These are phyloP conservation scores for Sutorius australiensis DNA, from an alignment of 768 basidiomycete species.

Conservation along the genomic window DNA sequence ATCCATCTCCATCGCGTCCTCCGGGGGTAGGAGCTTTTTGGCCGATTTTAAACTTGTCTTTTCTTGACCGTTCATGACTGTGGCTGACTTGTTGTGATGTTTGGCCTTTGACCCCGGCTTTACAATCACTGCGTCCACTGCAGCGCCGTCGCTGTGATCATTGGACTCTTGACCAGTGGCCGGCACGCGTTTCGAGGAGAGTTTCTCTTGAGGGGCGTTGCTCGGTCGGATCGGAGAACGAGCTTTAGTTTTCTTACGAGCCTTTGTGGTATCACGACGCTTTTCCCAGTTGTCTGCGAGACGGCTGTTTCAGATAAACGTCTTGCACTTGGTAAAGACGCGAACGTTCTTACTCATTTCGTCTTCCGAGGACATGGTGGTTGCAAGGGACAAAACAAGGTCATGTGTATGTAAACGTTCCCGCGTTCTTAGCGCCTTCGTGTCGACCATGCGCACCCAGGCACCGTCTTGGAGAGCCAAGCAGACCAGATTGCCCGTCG, in stretches of 20 bases:
- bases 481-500: slow-evolving; percentile 57
- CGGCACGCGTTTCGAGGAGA: slow-evolving; percentile 14
- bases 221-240: slow-evolving; percentile 11
- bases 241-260: slow-evolving; percentile 21
- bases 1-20: slow-evolving; percentile 17
- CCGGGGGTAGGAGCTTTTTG: slow-evolving; percentile 2
- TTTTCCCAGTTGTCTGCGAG: slow-evolving; percentile 23
- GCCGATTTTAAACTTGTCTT: slow-evolving; percentile 8
- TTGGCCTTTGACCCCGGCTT: slow-evolving; percentile 17
- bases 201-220: slow-evolving; percentile 12
- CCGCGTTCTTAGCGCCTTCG: slow-evolving; percentile 30
- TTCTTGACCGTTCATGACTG: slow-evolving; percentile 7
- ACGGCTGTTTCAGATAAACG: slow-evolving; percentile 25
- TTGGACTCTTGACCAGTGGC: not conserved
- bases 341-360: slow-evolving; percentile 28
- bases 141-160: not conserved
- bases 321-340: slow-evolving; percentile 1
- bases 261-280: slow-evolving; percentile 6
- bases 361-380: slow-evolving; percentile 32
- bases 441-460: slow-evolving; percentile 38
- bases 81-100: slow-evolving; percentile 11
- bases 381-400: not conserved
- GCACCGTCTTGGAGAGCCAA: slow-evolving; percentile 38
- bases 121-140: not conserved
- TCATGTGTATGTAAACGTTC: slow-evolving; percentile 6